Evolutionary conservation across 164 flowering plant species (phyloP).

Genomic region (Nymphaea thermarum): DNA sequence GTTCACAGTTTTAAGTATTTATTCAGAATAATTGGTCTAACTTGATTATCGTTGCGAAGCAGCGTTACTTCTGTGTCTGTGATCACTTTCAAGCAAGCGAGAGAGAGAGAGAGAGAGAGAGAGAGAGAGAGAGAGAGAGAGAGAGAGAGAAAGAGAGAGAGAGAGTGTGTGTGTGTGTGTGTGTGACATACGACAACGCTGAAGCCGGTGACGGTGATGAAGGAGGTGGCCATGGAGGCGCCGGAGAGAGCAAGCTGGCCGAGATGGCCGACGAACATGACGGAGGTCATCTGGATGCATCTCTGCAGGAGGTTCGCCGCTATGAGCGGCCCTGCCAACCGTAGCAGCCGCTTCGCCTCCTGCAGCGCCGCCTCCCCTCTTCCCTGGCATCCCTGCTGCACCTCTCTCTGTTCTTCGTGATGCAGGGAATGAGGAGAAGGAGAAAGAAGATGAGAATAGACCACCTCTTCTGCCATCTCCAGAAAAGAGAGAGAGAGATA

Average conservation of each 20-base stretch:
- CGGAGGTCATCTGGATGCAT: constrained; percentile 45
- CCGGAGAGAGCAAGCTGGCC: constrained; percentile 57
- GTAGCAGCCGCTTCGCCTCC: constrained; percentile 52
- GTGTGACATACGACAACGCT: constrained; percentile 41
- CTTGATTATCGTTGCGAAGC: too few species aligned
- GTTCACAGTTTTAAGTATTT: too few species aligned
- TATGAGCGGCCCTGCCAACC: constrained; percentile 59
- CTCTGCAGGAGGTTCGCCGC: constrained; percentile 25
- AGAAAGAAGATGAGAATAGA: too few species aligned
- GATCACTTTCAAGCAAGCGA: background rate
- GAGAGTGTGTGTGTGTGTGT: background rate
- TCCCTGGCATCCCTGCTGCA: background rate
- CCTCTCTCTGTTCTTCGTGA: too few species aligned
- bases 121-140: background rate
- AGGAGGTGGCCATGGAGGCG: constrained; percentile 72
- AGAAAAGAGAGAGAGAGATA: too few species aligned
- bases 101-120: background rate
- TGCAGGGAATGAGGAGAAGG: too few species aligned
- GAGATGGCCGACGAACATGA: constrained; percentile 78
- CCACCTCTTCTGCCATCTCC: too few species aligned
- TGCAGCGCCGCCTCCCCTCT: constrained; percentile 13
- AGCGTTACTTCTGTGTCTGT: background rate
- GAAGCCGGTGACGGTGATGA: constrained; percentile 63
- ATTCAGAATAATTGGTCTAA: too few species aligned
- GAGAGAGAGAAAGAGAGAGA: background rate